Base-by-base conservation (phyloP, 2,329 filamentous ascomycete genomes). In the Ceratocystis cubensis region DNA sequence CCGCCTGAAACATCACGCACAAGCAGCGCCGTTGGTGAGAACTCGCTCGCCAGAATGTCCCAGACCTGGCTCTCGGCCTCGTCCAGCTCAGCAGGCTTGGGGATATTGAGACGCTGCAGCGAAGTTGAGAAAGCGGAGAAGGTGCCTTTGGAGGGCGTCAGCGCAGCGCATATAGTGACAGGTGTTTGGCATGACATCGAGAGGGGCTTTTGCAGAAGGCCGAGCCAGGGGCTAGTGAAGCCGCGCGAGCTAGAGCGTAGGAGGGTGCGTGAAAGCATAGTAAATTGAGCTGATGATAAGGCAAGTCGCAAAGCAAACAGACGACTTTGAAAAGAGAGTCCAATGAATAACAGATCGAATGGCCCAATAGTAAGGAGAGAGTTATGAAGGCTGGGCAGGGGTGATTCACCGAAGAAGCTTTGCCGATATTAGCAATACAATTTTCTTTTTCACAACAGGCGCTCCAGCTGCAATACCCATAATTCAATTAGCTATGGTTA, bases 1-100 rank as follows among this genome's bases (percentile, higher is more conserved):
- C 89, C 89, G 67, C 90, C 89, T 28, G 87, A 90, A 64, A 94
- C 84, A 76, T 95, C 89, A 74, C 88, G 86, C 8, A 94, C 88
- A 75, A 85, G 75, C 30, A 85, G 75, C 67, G 80, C 75, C 0
- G 78, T 79, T 0, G 82, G 82, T 1, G 74, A 69, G 66, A 84
- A 81, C 71, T 80, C 80, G 5, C 75, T 75, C 20, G 74, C 70
- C 64, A 85, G 76, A 63, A 79, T 76, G 67, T 82, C 79, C 76
- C 83, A 87, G 71, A 88, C 82, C 68, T 78, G 77, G 37, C 78
- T 77, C 72, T 88, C 85, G 73, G 82, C 81, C 1, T 78, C 77
- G 72, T 82, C 76, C 65, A 84, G 76, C 70, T 79, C 77, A 68
- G 77, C 78, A 45, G 82, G 82, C 68, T 80, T 80, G 66, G 77